Conservation (phyloP, 768 basidiomycete genomes). For the Lentinula boryana region DNA sequence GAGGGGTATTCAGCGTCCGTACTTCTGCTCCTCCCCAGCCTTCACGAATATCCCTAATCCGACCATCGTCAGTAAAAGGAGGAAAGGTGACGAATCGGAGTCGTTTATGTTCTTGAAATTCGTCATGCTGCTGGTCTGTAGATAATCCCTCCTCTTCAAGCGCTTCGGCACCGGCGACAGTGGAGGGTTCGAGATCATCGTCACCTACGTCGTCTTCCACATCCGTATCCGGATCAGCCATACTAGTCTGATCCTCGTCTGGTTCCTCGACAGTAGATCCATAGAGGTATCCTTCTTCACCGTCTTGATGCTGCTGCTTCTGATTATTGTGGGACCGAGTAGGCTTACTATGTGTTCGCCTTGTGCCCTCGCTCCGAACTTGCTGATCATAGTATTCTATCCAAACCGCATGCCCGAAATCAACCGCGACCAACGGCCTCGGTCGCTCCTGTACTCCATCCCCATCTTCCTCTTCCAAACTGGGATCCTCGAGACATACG, state of each 20-base stretch:
- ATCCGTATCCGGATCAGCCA: background rate
- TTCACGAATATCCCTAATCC: conserved; percentile 14
- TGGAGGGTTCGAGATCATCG: conserved; percentile 8
- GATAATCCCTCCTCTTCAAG: conserved; percentile 17
- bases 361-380: conserved; percentile 16
- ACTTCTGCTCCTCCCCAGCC: conserved; percentile 34
- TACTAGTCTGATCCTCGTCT: background rate
- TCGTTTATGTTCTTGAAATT: conserved; percentile 35
- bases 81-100: conserved; percentile 72
- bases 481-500: conserved; percentile 53
- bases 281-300: background rate
- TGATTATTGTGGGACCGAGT: background rate
- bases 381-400: conserved; percentile 50
- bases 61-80: conserved; percentile 34
- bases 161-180: background rate
- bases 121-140: conserved; percentile 8
- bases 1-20: conserved; percentile 57
- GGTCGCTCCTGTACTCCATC: conserved; percentile 39
- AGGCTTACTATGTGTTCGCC: background rate
- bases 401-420: conserved; percentile 87
- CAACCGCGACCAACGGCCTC: conserved; percentile 70
- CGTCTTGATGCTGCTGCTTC: background rate
- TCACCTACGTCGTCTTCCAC: conserved; percentile 5
- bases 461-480: conserved; percentile 33
- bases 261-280: background rate